Base-by-base conservation (phyloP, 192 early-diverging fungal genomes). In the Coemansia sp. region DNA sequence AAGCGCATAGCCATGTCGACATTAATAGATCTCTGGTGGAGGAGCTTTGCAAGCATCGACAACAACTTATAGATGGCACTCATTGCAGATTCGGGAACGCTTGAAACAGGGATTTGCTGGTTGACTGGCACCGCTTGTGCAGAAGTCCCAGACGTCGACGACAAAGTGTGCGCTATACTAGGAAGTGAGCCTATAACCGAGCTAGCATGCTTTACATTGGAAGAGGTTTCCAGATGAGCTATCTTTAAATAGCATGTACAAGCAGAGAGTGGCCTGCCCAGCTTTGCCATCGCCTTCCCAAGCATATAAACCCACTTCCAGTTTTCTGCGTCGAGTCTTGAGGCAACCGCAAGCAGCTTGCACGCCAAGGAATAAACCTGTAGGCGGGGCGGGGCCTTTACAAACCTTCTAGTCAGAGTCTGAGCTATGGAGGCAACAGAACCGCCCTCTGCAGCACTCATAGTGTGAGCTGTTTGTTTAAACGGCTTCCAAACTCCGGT, bases 221-320 rank as follows among this genome's bases (percentile, higher is more conserved):
- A 32, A 22, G 72, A 56, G 19, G 22, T 45, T 2, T 72, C 75
- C 40, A 75, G 41, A 44, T 75, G 61, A 19, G 50, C 61, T n/a
- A 72, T 68, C 43, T 83, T 83, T 41, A 83, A 17, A 32, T 83
- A 83, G 49, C 72, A 54, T 2, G 72, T 68, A 20, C 81, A 83
- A 4, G 81, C 75, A 5, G 69, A 40, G 32, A 65, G 58, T 2
- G 70, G 44, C 6, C 71, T 46, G 45, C 59, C 63, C 1, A 77
- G 64, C 61, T 83, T 83, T n/a, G 69, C 56, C 37, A 54, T 51
- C 1, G 69, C 20, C 58, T 83, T 83, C 38, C 69, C 81, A 4
- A 78, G 44, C 75, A 77, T 68, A 16, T 83, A 83, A 4, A 54
- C 16, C 49, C 61, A 68, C 55, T 61, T 74, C 81, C 81, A 83